Base-by-base conservation (phyloP, 164 flowering plant species). In the Stephania cephalantha region DNA sequence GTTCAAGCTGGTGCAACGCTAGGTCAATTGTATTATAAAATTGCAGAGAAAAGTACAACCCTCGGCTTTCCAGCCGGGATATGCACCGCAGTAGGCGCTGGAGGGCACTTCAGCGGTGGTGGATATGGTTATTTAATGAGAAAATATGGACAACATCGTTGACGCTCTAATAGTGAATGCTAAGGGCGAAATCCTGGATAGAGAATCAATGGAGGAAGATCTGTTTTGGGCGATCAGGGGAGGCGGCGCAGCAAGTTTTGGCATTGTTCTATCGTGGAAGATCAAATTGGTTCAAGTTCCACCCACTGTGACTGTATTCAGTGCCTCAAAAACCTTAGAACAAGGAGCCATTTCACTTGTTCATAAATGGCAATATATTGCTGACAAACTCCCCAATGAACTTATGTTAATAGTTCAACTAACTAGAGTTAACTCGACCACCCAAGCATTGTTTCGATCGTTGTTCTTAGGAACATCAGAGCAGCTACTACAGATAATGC, bases 71-170 rank as follows among this genome's bases (percentile, higher is more conserved):
- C 89, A 84, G 84, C 6, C 71, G 86, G 5, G 87, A 85, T 22
- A 81, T 78, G 7, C 86, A 86, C 7, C 85, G 87, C 9, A 84
- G 84, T 50, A 35, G 87, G 7, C 78, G 85, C 52, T 89, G 91
- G 5, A 84, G 86, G 42, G 90, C 86, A 20, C 55, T 50, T 50
- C 12, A 50, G 55, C 9, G 55, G 55, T 15, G 55, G 55, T 8
- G 55, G 55, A 4, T 81, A 82, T 68, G 91, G 91, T 3, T 67
- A 48, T 55, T 9, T 86, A 83, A 71, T 84, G 83, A 77, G 90
- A 4, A 87, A 85, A 71, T 83, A 78, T 72, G 91, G 90, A 88
- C 50, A 78, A 86, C 68, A 79, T 87, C 2, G 25, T 87, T 52
- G 90, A 87, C 61, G 89, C 87, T 0, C 9, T 13, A 29, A 70